Conservation (phyloP, 2,329 filamentous ascomycete species). For the Fusarium continuum region DNA sequence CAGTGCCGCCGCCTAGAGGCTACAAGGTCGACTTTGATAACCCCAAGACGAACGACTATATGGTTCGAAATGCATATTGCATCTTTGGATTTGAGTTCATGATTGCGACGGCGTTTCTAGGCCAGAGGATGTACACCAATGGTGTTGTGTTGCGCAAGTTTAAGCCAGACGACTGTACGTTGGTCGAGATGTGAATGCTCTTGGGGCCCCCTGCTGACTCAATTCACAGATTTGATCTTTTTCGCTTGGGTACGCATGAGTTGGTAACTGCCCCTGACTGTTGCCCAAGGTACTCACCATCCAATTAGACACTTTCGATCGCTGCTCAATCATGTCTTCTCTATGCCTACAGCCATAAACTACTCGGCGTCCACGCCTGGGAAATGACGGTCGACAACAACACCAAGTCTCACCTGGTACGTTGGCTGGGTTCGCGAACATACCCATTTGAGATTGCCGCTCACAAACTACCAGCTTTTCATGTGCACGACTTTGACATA, state of each 20-base stretch:
- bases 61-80: slow-evolving; percentile 16
- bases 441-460: neutral
- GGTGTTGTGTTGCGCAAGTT: slow-evolving; percentile 4
- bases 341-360: neutral
- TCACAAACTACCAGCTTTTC: neutral
- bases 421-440: neutral
- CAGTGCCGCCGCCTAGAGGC: neutral
- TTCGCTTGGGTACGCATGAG: neutral
- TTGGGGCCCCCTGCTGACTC: rapidly evolving
- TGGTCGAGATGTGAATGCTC: rapidly evolving
- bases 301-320: neutral
- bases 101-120: slow-evolving; percentile 6
- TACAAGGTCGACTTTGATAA: slow-evolving; percentile 3
- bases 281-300: neutral
- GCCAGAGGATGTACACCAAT: slow-evolving; percentile 17
- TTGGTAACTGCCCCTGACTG: too few relatives aligned
- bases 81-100: slow-evolving; percentile 10
- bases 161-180: slow-evolving; percentile 12
- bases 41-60: neutral
- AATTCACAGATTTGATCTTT: neutral
- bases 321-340: slow-evolving; percentile 20
- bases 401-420: neutral
- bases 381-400: slow-evolving; percentile 14
- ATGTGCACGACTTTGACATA: slow-evolving; percentile 8
- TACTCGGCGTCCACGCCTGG: slow-evolving; percentile 14